Evolutionary conservation across 176 grass and related monocot genomes (phyloP), one percentile per base, ranked within the genome.

Genomic region (Carex kokanica): DNA sequence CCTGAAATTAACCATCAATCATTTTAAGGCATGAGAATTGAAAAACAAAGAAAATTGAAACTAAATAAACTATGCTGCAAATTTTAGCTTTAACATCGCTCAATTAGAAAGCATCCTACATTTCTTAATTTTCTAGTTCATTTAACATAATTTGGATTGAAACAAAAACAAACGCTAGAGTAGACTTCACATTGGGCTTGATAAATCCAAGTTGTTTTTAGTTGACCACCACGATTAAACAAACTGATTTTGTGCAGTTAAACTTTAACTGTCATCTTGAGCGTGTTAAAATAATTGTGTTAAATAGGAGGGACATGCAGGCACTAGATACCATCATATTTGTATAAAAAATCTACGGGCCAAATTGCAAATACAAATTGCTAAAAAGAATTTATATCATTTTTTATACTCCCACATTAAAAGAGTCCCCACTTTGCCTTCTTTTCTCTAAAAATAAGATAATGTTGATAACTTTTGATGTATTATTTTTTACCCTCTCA

Each of bases 1-100:
- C 92, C 95, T 98, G 79, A 13, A 56, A 20, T 13, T 24, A 41
- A 74, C n/a, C n/a, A 61, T 40, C 55, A 60, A 80, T 60, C 2
- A 60, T 55, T 41, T 80, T 8, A 61, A 54, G 11, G 47, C 2
- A 54, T 24, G 69, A 49, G 10, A 73, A 49, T 6, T 59, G 45
- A 49, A 11, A 49, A 12, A 59, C 5, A 59, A 59, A 59, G 17
- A 59, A 5, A 59, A 59, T 59, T 59, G 7, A 4, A 57, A 57
- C 55, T 5, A 57, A n/a, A 45, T 45, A 45, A 45, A 45, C 0
- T 0, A 49, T 49, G 45, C 8, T 49, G 10, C 45, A 49, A 59
- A 59, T 1, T 15, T 7, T 59, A 59, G 56, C 17, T 6, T 59
- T 59, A 59, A 20, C 18, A 20, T 6, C 6, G 5, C 56, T 6